phyloP scores from a whole-genome alignment of 805 yeast genomes.

The Spathaspora gorwiae region DNA sequence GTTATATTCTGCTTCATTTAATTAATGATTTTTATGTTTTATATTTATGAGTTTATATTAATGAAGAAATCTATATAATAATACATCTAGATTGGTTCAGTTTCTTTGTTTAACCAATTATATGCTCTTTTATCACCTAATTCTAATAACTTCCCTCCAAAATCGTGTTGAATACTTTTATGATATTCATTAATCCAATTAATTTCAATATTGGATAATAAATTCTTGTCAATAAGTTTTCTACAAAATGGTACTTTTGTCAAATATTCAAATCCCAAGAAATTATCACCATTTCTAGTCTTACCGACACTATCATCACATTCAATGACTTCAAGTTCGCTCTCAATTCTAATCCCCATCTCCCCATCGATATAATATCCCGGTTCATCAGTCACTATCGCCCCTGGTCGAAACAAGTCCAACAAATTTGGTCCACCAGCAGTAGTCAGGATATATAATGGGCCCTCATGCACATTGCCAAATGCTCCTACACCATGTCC shows the following conservation, averaged over 20 bases:
- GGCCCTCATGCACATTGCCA: constrained; percentile 92
- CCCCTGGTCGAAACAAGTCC: constrained; percentile 49
- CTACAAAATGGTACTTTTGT: constrained; percentile 40
- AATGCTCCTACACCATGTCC: constrained; percentile 97
- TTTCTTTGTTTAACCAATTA: constrained; percentile 70
- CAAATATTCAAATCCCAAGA: constrained; percentile 35
- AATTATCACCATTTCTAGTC: constrained; percentile 26
- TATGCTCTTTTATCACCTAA: constrained; percentile 54
- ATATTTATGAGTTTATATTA: background rate
- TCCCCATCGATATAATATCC: constrained; percentile 90
- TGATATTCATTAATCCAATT: constrained; percentile 40
- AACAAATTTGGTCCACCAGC: constrained; percentile 48
- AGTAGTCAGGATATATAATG: constrained; percentile 70
- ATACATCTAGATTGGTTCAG: constrained; percentile 27
- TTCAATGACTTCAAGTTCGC: constrained; percentile 62
- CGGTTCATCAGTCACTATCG: constrained; percentile 85
- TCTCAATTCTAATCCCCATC: constrained; percentile 86
- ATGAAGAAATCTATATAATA: too few relatives aligned
- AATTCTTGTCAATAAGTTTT: constrained; percentile 30
- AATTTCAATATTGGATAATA: constrained; percentile 25
- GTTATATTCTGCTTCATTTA: constrained; percentile 18
- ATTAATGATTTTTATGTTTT: background rate
- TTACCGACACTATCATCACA: constrained; percentile 33
- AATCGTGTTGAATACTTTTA: constrained; percentile 26
- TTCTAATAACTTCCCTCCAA: constrained; percentile 42